Percentiles rank a stretch among this genome's conserved stretches.
phyloP scores from a whole-genome alignment of 352 stramenopile species.

The Pythium pyrilobum region DNA sequence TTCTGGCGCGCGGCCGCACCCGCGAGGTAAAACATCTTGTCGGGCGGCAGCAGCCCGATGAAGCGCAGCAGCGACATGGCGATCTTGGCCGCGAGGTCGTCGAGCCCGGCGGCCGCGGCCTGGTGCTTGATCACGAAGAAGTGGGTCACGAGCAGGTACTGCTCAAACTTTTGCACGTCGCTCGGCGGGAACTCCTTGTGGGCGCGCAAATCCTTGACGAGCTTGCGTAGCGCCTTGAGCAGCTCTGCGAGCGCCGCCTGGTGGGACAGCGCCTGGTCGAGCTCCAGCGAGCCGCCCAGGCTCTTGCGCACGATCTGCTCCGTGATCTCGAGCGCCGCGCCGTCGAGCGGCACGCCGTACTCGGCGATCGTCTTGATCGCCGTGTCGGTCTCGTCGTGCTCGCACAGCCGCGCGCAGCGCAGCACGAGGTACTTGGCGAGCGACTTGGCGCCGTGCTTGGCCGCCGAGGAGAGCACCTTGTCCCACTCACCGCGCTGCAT shows the following conservation, averaged over 20 bases:
- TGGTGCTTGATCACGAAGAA: conserved; percentile 76
- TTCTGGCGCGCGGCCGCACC: conserved; percentile 73
- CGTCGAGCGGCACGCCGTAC: conserved; percentile 73
- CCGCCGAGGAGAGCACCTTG: conserved; percentile 83
- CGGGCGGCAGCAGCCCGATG: conserved; percentile 79
- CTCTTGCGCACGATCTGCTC: conserved; percentile 56
- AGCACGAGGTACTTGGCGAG: conserved; percentile 86
- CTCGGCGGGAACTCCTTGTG: conserved; percentile 47
- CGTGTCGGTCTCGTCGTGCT: conserved; percentile 66
- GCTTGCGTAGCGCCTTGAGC: conserved; percentile 33
- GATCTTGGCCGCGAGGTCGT: conserved; percentile 74
- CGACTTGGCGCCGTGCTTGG: conserved; percentile 66
- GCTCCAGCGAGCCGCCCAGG: conserved; percentile 33
- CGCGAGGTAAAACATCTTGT: conserved; percentile 94
- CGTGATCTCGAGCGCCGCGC: conserved; percentile 41
- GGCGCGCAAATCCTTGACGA: conserved; percentile 72
- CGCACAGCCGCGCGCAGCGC: conserved; percentile 59
- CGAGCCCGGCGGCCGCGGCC: conserved; percentile 42
- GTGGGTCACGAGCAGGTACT: conserved; percentile 71
- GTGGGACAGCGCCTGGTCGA: conserved; percentile 42
- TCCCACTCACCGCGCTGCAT: conserved; percentile 93
- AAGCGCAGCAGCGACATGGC: conserved; percentile 89
- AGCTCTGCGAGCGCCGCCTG: conserved; percentile 54
- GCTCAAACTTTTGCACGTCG: conserved; percentile 65
- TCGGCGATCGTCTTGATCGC: conserved; percentile 74